Evolutionary conservation across 768 basidiomycete genomes (phyloP).

Genomic region (Punctularia strigosozonata): DNA sequence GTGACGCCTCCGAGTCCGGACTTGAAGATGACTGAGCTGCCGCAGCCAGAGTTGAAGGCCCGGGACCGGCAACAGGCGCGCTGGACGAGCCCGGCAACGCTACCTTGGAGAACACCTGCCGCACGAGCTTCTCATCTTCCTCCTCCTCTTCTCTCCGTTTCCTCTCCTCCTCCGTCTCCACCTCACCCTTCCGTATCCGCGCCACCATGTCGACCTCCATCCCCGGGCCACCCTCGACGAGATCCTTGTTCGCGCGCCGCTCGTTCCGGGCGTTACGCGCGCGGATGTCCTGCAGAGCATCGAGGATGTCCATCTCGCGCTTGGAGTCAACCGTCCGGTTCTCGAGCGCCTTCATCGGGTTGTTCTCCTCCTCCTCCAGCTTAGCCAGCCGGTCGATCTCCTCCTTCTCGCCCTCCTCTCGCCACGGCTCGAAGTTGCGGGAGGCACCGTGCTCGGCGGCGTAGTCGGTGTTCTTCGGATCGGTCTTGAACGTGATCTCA

Average conservation of each 20-base stretch:
- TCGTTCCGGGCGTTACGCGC: constrained; percentile 85
- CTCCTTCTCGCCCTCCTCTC: constrained; percentile 66
- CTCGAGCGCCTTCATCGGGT: constrained; percentile 96
- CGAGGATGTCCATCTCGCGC: constrained; percentile 96
- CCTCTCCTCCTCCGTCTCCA: constrained; percentile 69
- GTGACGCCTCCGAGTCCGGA: too few relatives aligned
- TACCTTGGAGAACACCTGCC: constrained; percentile 77
- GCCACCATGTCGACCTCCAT: constrained; percentile 60
- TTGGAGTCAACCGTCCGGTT: constrained; percentile 87
- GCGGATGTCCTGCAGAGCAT: constrained; percentile 87
- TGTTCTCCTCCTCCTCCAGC: constrained; percentile 86
- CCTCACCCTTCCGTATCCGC: constrained; percentile 50
- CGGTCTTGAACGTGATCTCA: constrained; percentile 99
- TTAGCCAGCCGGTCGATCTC: constrained; percentile 80
- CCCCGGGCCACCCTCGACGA: too few relatives aligned
- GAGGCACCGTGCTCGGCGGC: constrained; percentile 91
- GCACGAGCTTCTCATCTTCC: constrained; percentile 87
- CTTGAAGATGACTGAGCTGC: too few relatives aligned
- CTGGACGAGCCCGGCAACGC: constrained; percentile 15
- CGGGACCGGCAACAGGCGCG: constrained; percentile 8
- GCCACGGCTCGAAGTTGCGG: constrained; percentile 96
- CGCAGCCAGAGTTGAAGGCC: too few relatives aligned
- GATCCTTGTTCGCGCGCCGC: too few relatives aligned
- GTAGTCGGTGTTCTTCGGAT: constrained; percentile 96
- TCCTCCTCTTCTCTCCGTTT: constrained; percentile 65